Conservation (phyloP, 805 yeast species). For the Candida rishiriensis region DNA sequence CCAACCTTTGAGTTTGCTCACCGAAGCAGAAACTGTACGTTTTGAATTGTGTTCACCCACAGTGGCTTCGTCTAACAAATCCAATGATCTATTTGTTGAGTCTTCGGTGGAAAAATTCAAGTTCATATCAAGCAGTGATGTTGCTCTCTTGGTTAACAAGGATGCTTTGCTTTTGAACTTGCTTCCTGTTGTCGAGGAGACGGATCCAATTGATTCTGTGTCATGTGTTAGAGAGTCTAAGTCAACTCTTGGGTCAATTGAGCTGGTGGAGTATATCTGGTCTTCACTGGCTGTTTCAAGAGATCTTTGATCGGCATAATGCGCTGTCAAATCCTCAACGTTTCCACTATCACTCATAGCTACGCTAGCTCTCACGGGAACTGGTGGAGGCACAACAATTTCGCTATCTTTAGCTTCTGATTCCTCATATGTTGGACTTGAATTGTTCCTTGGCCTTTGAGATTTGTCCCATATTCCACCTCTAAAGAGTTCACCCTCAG, state of each 20-base stretch:
- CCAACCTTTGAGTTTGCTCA: conserved; percentile 66
- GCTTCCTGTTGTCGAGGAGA: conserved; percentile 1
- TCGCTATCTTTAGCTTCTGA: not conserved
- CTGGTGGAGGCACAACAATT: not conserved
- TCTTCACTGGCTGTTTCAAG: too few relatives aligned
- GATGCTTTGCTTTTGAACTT: conserved; percentile 12
- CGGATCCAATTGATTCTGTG: conserved; percentile 2
- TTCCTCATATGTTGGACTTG: not conserved
- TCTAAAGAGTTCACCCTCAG: conserved; percentile 67
- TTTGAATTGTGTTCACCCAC: not conserved
- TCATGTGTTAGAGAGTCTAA: not conserved
- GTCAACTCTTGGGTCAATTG: too few relatives aligned
- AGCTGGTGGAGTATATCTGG: too few relatives aligned
- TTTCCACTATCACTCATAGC: too few relatives aligned
- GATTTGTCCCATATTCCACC: conserved; percentile 89
- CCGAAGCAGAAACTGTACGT: conserved; percentile 36
- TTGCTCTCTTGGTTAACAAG: conserved; percentile 10
- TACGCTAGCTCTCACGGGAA: not conserved
- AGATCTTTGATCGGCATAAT: too few relatives aligned
- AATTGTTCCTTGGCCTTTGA: conserved; percentile 13
- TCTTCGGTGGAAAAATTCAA: conserved; percentile 13
- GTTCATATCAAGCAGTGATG: conserved; percentile 8
- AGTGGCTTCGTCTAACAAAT: not conserved
- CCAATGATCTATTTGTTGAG: not conserved
- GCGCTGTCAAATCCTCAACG: too few relatives aligned